These are phyloP conservation scores for Emergomyces orientalis DNA, from an alignment of 2,329 filamentous ascomycete species.

Conservation along the genomic window DNA sequence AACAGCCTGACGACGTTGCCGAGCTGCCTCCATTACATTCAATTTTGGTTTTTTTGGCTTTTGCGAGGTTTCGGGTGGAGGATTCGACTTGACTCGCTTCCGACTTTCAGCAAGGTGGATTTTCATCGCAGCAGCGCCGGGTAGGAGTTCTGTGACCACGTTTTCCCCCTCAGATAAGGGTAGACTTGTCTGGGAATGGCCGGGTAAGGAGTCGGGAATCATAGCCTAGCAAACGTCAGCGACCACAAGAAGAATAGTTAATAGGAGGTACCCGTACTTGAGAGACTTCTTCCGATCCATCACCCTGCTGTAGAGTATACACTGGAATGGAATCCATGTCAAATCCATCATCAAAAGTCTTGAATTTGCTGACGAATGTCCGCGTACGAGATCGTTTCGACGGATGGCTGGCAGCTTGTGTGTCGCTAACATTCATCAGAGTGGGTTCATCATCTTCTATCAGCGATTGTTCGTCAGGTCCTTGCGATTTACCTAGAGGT, in stretches of 20 bases:
- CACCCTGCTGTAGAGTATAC: slow-evolving; percentile 24
- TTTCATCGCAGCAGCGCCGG: slow-evolving; percentile 70
- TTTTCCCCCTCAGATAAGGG: slow-evolving; percentile 39
- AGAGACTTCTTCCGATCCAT: slow-evolving; percentile 9
- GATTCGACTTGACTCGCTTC: slow-evolving; percentile 26
- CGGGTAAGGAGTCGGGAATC: slow-evolving; percentile 14
- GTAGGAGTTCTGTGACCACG: slow-evolving; percentile 62
- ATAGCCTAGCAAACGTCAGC: slow-evolving; percentile 8
- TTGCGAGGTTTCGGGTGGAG: slow-evolving; percentile 23
- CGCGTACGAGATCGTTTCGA: slow-evolving; percentile 22
- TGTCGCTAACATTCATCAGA: slow-evolving; percentile 9
- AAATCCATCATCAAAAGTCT: slow-evolving; percentile 59
- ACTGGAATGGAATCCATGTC: slow-evolving; percentile 35
- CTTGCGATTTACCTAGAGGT: slow-evolving; percentile 6
- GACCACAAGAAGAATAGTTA: background rate
- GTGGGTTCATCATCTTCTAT: slow-evolving; percentile 4
- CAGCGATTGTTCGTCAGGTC: slow-evolving; percentile 3
- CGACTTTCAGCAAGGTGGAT: slow-evolving; percentile 55
- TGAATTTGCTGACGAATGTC: slow-evolving; percentile 48
- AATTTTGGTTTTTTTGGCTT: slow-evolving; percentile 50
- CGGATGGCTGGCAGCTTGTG: slow-evolving; percentile 14
- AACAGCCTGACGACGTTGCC: slow-evolving; percentile 43
- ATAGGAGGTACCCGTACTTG: slow-evolving; percentile 10
- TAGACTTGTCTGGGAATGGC: slow-evolving; percentile 23
- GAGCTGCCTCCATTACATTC: slow-evolving; percentile 58